These are phyloP conservation scores for Ustulina deusta DNA, from an alignment of 2,329 filamentous ascomycete species.

Conservation along the genomic window DNA sequence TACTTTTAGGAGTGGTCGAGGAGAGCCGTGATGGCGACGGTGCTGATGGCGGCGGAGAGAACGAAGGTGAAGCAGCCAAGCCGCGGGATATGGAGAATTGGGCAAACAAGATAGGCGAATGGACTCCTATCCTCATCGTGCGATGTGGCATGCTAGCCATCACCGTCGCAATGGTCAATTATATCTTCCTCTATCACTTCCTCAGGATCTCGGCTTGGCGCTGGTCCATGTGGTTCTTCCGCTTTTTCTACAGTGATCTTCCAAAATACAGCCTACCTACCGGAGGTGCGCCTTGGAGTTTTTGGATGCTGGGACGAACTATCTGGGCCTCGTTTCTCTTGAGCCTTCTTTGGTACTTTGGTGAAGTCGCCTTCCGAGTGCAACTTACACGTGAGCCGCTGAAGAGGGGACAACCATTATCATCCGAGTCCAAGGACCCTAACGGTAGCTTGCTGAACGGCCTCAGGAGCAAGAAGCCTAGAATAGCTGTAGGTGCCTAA, in stretches of 20 bases:
- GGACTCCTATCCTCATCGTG: conserved; percentile 51
- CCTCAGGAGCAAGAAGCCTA: conserved; percentile 83
- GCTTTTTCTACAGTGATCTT: conserved; percentile 76
- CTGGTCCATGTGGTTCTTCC: conserved; percentile 76
- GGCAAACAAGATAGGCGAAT: conserved; percentile 56
- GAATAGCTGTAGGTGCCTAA: conserved; percentile 70
- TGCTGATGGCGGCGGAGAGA: background rate
- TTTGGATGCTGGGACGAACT: conserved; percentile 67
- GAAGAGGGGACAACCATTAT: conserved; percentile 87
- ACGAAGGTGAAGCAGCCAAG: background rate
- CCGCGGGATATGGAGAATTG: conserved; percentile 35
- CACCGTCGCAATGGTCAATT: conserved; percentile 55
- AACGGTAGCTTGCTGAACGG: conserved; percentile 91
- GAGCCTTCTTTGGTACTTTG: conserved; percentile 78
- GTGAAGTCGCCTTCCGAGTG: conserved; percentile 81
- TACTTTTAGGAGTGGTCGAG: conserved; percentile 61
- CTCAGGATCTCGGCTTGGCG: conserved; percentile 75
- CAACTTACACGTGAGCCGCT: conserved; percentile 84
- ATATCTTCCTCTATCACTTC: conserved; percentile 71
- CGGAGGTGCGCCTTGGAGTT: conserved; percentile 66
- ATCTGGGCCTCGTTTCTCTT: conserved; percentile 74
- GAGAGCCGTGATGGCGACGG: conserved; percentile 34
- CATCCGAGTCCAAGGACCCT: conserved; percentile 86
- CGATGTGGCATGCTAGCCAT: conserved; percentile 52
- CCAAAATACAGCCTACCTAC: conserved; percentile 76